Conservation (phyloP, 805 yeast genomes). For the Candida boidinii region DNA sequence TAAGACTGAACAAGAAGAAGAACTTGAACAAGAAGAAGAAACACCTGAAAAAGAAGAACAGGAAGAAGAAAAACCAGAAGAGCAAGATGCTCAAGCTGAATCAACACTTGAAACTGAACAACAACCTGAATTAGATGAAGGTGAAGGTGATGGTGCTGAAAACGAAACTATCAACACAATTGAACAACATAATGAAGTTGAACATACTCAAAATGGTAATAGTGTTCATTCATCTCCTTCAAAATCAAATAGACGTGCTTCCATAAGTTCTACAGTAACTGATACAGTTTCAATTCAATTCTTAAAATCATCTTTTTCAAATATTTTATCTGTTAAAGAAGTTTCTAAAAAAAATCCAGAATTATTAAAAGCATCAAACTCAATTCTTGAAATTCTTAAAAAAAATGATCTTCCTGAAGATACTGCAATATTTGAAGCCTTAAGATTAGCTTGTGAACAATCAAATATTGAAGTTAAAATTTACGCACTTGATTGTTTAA, state of each 20-base stretch:
- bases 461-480: conserved; percentile 57
- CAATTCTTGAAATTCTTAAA: conserved; percentile 34
- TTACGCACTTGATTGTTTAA: conserved; percentile 74
- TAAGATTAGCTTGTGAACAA: conserved; percentile 67
- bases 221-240: not conserved
- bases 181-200: too few species aligned
- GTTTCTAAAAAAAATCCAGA: conserved; percentile 34
- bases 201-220: too few species aligned
- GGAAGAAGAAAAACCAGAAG: conserved; percentile 1
- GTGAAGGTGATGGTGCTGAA: not conserved
- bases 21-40: too few species aligned
- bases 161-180: too few species aligned
- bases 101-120: too few species aligned
- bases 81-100: not conserved
- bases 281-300: conserved; percentile 24
- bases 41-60: not conserved
- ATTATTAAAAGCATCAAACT: conserved; percentile 28
- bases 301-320: conserved; percentile 24
- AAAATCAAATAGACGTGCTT: conserved; percentile 2
- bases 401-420: conserved; percentile 33
- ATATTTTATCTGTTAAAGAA: conserved; percentile 21
- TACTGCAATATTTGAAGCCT: conserved; percentile 64
- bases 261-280: conserved; percentile 10
- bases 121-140: too few species aligned
- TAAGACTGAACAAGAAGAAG: too few species aligned